Base-by-base conservation (phyloP, 176 grass and related monocot genomes). In the bread wheat (Triticum aestivum) region DNA sequence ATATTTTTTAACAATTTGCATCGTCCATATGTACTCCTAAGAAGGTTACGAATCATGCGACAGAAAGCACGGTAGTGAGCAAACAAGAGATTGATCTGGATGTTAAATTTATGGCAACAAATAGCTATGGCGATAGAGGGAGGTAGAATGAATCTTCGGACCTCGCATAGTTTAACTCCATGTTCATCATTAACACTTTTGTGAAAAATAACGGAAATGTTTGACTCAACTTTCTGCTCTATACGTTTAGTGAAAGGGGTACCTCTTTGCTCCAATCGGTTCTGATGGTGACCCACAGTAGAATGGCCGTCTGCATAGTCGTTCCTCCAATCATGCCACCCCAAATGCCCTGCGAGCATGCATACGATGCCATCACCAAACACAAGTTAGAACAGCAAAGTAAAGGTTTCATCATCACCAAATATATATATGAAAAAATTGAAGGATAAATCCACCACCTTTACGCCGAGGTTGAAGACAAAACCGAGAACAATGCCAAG, bases 291-390 rank as follows among this genome's bases (percentile, higher is more conserved):
- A 94, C 83, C 84, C 87, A 94, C 23, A 91, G 38, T 49, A 97
- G 87, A 82, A 97, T 97, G 11, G 82, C 32, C 0, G 94, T 97
- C 62, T 97, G 94, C 81, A 94, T 89, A 71, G 59, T 82, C 9
- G 94, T 97, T 77, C 94, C 94, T 69, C 91, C 94, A 52, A 97
- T 89, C 94, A 97, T 97, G 42, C 94, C 94, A 81, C 84, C 71
- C 94, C 94, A 97, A 81, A 97, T 94, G 8, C 94, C 94, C 94
- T 97, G 58, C 6, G 32, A 9, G 6, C 26, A 65, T 15, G 61
- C 14, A 72, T 58, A 20, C 17, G 6, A 58, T 58, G 6, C 6
- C 54, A 58, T 8, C 5, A 20, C 2, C 17, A 20, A 58, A 58
- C 17, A 8, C 54, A 58, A 58, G 17, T 58, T 58, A 58, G 54